Evolutionary conservation across 2,329 filamentous ascomycete genomes (phyloP).

Genomic region (Colletotrichum horii): DNA sequence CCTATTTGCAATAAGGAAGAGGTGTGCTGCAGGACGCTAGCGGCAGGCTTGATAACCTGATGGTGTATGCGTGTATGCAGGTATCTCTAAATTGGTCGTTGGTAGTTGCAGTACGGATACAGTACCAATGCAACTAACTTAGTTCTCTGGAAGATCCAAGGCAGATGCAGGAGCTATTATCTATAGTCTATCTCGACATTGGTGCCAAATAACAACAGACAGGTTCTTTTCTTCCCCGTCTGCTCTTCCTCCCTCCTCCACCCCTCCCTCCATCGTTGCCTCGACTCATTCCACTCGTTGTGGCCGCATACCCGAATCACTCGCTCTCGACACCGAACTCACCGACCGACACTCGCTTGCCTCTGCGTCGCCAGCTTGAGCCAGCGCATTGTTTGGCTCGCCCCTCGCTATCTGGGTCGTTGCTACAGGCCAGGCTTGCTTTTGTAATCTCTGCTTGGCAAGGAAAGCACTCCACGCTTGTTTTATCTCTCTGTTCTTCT

Average conservation of each 20-base stretch:
- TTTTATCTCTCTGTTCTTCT: neutral
- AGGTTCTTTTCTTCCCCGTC: neutral
- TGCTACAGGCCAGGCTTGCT: neutral
- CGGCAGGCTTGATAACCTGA: neutral
- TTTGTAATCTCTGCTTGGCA: slow-evolving; percentile 1
- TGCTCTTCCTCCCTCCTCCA: neutral
- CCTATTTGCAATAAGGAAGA: neutral
- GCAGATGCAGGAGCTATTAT: neutral
- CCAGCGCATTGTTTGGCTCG: neutral
- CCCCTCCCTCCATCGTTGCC: neutral
- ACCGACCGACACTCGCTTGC: neutral
- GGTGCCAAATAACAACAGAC: neutral
- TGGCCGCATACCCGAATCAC: neutral
- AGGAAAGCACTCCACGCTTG: neutral
- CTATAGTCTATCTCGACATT: neutral
- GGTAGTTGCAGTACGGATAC: neutral
- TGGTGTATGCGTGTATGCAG: neutral
- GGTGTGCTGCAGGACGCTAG: neutral
- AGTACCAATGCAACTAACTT: neutral
- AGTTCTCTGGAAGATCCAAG: slow-evolving; percentile 4
- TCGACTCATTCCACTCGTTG: neutral
- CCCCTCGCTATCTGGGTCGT: neutral
- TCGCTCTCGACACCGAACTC: neutral
- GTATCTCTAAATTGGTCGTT: neutral
- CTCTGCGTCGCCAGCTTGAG: neutral